Base-by-base conservation (phyloP, 805 yeast species). In the Metschnikowia peoriensis region DNA sequence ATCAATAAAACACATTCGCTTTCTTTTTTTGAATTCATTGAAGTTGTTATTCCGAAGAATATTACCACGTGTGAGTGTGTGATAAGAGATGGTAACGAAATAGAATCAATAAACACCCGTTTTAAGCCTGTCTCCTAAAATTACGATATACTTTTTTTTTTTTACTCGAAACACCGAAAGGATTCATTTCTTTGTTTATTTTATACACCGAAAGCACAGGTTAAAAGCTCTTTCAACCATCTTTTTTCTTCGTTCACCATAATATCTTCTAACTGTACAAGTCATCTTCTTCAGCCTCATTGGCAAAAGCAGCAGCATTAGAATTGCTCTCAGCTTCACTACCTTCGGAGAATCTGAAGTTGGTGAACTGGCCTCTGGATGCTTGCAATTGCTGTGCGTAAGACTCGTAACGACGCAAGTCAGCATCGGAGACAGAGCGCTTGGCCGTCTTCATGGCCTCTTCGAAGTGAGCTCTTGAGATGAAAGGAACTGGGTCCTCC, bases 361-460 rank as follows among this genome's bases (percentile, higher is more conserved):
- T 89, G 59, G 93, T 81, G 68, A 89, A 87, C 70, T 89, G 96
- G 46, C 99, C 98, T 76, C 99, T 89, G 1, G 97, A 88, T 52
- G 96, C 89, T 72, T 87, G 96, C 72, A 94, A 80, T 75, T 93
- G 97, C 74, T 93, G 97, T 47, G 97, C 96, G 66, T 93, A 94
- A 7, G 98, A 96, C 77, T 94, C 99, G 71, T 94, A 94, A 75
- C 99, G 92, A 76, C 99, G 94, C 67, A 94, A 81, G 75, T 94
- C 99, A 38, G 97, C 89, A 67, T 96, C 98, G 40, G 96, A 86
- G 46, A 94, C 99, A 51, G 97, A 92, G 65, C 98, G 88, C 74
- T 91, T 88, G 49, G 99, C 99, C 1, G 98, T 91, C 85, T 93
- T 92, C 99, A 94, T 94, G 44, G 99, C 99, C 79, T 94, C 98